Evolutionary conservation across 139 green algal species (phyloP), one percentile per base, ranked within the genome.

Genomic region (Raphidocelis subcapitata): DNA sequence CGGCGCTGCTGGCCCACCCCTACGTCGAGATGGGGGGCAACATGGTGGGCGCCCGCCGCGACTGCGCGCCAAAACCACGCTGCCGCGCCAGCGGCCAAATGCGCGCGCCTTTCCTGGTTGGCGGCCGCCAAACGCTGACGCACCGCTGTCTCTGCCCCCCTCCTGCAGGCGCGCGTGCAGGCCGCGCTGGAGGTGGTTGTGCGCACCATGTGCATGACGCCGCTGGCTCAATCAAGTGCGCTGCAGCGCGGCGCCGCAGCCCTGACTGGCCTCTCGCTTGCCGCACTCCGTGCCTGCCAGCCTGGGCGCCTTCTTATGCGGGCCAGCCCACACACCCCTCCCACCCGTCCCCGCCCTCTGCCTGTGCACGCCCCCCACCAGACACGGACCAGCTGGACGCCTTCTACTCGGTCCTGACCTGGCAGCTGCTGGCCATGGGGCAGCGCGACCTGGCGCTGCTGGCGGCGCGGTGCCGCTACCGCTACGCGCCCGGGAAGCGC

Each of bases 141-240:
- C n/a, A n/a, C n/a, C n/a, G n/a, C n/a, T n/a, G n/a, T n/a, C n/a
- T n/a, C n/a, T n/a, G n/a, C n/a, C n/a, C n/a, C n/a, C n/a, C n/a
- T n/a, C n/a, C n/a, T n/a, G n/a, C n/a, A n/a, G n/a, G 69, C 67
- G 57, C 46, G 69, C 16, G 44, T 75, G 31, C 69, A 75, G 61
- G 69, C 69, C 28, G 69, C 69, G 16, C 57, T 75, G 41, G 57
- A 75, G 69, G 57, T 56, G 3, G 69, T 33, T 3, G 69, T 75
- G 59, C 52, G 59, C 35, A 23, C 44, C 20, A 54, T 12, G 2
- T 12, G 37, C 28, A 59, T 68, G 69, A 75, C 66, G 56, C 66
- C 66, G 5, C 20, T 5, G 16, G 2, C 5, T 46, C 4, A 31
- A 54, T 0, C 18, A 23, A 29, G 49, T 29, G 16, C 1, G 32